Conservation (phyloP, 2,329 filamentous ascomycete genomes). For the Rasamsonia emersonii region DNA sequence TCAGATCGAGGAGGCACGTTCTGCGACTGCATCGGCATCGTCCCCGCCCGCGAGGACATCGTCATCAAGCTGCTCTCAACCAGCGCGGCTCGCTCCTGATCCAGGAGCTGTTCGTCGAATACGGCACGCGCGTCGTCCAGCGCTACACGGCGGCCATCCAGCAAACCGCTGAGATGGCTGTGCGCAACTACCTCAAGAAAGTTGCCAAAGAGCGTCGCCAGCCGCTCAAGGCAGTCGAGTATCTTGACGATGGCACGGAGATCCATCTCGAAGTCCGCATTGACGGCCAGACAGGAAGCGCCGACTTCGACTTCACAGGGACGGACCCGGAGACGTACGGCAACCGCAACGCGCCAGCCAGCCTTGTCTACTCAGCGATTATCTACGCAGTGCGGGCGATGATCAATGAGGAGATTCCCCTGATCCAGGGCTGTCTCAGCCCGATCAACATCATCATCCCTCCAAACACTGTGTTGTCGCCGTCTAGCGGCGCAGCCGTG, state of each 20-base stretch:
- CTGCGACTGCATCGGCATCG: constrained; percentile 30
- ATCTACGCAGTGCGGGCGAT: constrained; percentile 22
- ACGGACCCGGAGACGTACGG: constrained; percentile 27
- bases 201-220: constrained; percentile 11
- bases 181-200: constrained; percentile 22
- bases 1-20: constrained; percentile 33
- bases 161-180: constrained; percentile 24
- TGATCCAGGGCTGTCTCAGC: constrained; percentile 23
- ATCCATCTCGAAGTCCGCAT: constrained; percentile 28
- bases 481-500: constrained; percentile 11
- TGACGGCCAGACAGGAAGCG: constrained; percentile 19
- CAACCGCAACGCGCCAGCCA: constrained; percentile 29
- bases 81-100: constrained; percentile 29
- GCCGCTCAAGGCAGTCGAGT: constrained; percentile 23
- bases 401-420: constrained; percentile 21
- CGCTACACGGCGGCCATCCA: constrained; percentile 31
- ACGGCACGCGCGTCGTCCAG: constrained; percentile 21
- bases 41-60: constrained; percentile 28
- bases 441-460: constrained; percentile 19
- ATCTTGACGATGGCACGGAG: constrained; percentile 34
- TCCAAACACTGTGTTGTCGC: constrained; percentile 19
- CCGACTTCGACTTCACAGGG: constrained; percentile 34
- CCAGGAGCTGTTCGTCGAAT: constrained; percentile 22
- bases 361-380: constrained; percentile 29
- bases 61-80: constrained; percentile 34